Evolutionary conservation across 768 basidiomycete genomes (phyloP).

Genomic region (Chalciporus sphaerocephalus): DNA sequence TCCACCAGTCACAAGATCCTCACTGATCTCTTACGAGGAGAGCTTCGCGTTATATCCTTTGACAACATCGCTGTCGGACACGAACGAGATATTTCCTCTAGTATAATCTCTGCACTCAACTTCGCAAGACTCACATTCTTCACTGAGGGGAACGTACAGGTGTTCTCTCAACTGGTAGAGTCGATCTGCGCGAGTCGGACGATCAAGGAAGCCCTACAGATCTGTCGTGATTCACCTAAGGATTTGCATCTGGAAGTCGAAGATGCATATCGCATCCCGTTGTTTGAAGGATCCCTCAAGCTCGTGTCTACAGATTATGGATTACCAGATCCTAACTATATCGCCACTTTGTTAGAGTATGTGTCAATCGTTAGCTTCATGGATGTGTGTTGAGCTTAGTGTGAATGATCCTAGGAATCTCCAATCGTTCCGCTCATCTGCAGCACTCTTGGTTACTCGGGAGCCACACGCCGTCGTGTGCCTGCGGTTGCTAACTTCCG

Average conservation of each 20-base stretch:
- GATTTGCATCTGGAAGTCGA: slow-evolving; percentile 47
- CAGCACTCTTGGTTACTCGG: slow-evolving; percentile 48
- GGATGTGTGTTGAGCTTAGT: neutral
- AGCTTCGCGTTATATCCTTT: slow-evolving; percentile 38
- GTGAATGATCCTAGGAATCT: slow-evolving; percentile 18
- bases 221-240: slow-evolving; percentile 47
- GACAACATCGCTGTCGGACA: slow-evolving; percentile 39
- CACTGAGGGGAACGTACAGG: neutral
- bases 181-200: slow-evolving; percentile 11
- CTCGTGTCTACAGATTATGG: slow-evolving; percentile 34
- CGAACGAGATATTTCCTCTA: slow-evolving; percentile 34
- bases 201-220: slow-evolving; percentile 38
- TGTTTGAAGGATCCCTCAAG: slow-evolving; percentile 42
- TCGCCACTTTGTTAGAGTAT: slow-evolving; percentile 24
- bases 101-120: slow-evolving; percentile 57
- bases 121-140: slow-evolving; percentile 47
- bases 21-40: slow-evolving; percentile 22
- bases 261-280: slow-evolving; percentile 42
- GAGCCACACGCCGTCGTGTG: slow-evolving; percentile 57
- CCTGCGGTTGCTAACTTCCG: slow-evolving; percentile 30
- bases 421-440: slow-evolving; percentile 18
- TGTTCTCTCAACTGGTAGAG: slow-evolving; percentile 10
- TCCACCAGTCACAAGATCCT: slow-evolving; percentile 4
- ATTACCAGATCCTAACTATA: slow-evolving; percentile 31
- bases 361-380: neutral